Conservation (phyloP, 2,329 filamentous ascomycete species). For the Aspergillus pseudoglaucus region DNA sequence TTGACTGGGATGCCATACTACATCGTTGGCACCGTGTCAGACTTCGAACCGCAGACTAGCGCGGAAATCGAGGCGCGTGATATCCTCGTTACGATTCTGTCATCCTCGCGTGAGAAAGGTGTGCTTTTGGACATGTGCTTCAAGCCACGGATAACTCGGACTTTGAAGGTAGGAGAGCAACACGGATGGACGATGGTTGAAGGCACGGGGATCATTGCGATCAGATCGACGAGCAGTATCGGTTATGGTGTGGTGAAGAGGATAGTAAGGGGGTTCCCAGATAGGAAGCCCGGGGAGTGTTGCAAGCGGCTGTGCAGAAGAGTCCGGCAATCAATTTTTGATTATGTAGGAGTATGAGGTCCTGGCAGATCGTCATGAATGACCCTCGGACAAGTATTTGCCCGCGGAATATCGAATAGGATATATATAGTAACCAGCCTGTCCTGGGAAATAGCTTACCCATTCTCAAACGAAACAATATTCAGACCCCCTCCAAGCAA, state of each 20-base stretch:
- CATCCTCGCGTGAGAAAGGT: constrained; percentile 17
- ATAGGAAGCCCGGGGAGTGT: constrained; percentile 26
- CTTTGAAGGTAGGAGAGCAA: constrained; percentile 27
- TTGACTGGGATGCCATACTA: constrained; percentile 24
- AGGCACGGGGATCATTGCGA: constrained; percentile 37
- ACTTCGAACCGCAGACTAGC: constrained; percentile 26
- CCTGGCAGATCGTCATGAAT: background rate
- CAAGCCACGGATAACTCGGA: constrained; percentile 35
- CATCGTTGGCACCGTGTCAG: constrained; percentile 35
- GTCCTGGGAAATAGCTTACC: too few relatives aligned
- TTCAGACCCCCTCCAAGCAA: too few relatives aligned
- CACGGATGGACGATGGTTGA: constrained; percentile 34
- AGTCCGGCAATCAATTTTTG: constrained; percentile 29
- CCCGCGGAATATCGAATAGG: background rate
- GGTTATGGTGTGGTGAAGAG: constrained; percentile 31
- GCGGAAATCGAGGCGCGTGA: constrained; percentile 21
- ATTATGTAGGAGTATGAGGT: background rate
- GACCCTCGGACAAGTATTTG: background rate
- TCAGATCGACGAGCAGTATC: constrained; percentile 37
- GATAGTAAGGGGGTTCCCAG: constrained; percentile 16
- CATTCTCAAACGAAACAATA: too few relatives aligned
- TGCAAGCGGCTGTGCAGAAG: constrained; percentile 27
- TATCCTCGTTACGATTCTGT: constrained; percentile 24
- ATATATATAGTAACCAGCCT: too few relatives aligned
- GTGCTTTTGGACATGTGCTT: constrained; percentile 41